Evolutionary conservation across 225 moss, liverwort and hornwort species (phyloP).

Genomic region (Lunularia cruciata): DNA sequence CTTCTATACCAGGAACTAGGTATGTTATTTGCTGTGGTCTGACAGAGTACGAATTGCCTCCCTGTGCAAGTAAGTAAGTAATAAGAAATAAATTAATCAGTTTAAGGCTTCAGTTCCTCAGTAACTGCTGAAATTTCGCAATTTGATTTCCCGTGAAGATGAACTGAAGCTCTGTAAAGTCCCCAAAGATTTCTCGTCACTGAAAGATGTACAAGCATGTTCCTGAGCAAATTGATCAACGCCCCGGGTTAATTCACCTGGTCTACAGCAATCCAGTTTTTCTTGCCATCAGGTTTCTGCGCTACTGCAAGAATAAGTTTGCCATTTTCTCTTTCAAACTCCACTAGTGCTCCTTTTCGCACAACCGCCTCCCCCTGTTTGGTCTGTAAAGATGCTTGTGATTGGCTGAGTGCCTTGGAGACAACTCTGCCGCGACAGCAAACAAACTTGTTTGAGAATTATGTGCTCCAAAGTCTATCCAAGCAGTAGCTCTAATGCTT

Average conservation of each 20-base stretch:
- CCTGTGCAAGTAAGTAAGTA: constrained; percentile 36
- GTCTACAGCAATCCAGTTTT: constrained; percentile 82
- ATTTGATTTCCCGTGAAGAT: too few species aligned
- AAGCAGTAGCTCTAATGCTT: neutral
- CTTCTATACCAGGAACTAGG: constrained; percentile 64
- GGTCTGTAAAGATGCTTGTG: constrained; percentile 19
- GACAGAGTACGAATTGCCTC: constrained; percentile 68
- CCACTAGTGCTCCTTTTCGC: constrained; percentile 70
- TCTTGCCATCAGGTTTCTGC: constrained; percentile 83
- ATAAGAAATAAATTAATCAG: neutral
- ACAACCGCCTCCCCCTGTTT: constrained; percentile 48
- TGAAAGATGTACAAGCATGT: too few species aligned
- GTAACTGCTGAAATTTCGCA: too few species aligned
- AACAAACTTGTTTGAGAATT: neutral
- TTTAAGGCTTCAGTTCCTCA: too few species aligned
- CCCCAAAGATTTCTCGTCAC: too few species aligned
- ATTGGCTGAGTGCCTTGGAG: constrained; percentile 18
- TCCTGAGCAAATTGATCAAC: too few species aligned
- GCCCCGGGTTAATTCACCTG: constrained; percentile 78
- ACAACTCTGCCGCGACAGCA: constrained; percentile 21
- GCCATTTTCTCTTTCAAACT: constrained; percentile 80
- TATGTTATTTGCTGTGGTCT: constrained; percentile 80
- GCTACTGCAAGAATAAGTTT: constrained; percentile 72
- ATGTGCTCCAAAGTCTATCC: neutral
- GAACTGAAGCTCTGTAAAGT: too few species aligned